Evolutionary conservation across 2,329 filamentous ascomycete species (phyloP), one percentile per base, ranked within the genome.

Genomic region (Dendrostoma leiphaemia): DNA sequence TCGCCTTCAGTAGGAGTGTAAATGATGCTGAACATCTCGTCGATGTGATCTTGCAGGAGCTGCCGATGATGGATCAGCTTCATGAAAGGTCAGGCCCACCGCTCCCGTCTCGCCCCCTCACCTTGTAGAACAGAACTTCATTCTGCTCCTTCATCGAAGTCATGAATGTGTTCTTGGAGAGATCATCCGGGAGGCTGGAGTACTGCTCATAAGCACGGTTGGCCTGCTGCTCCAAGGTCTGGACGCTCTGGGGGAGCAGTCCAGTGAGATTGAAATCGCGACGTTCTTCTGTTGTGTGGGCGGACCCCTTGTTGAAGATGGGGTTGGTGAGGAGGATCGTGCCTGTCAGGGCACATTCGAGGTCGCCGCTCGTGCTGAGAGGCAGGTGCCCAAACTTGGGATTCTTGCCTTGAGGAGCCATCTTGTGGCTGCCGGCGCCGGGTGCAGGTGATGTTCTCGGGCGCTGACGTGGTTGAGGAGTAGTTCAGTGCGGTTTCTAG

Each of bases 1-100:
- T 95, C 90, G 8, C 89, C 90, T 71, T 96, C 91, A 0, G 91
- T 96, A 0, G 91, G 91, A 0, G 91, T 96, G 65, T 96, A 96
- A 26, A 96, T 89, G n/a, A 96, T 76, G 37, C 86, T 84, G 65
- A 95, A 92, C 89, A 96, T 94, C 65, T 96, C 90, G 59, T 89
- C 85, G 19, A 96, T 72, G 63, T 96, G 86, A 4, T 89, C 83
- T 66, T 89, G 80, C 7, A 94, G 77, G 9, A 95, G 78, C 81
- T 90, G n/a, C n/a, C n/a, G n/a, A n/a, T n/a, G n/a, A n/a, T n/a
- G n/a, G n/a, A n/a, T n/a, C n/a, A n/a, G n/a, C n/a, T n/a, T n/a
- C n/a, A n/a, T n/a, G n/a, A n/a, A n/a, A n/a, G n/a, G n/a, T n/a
- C n/a, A n/a, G n/a, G n/a, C n/a, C n/a, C n/a, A n/a, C n/a, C n/a